Conservation (phyloP, 164 flowering plant species). For the Liriodendron chinense region DNA sequence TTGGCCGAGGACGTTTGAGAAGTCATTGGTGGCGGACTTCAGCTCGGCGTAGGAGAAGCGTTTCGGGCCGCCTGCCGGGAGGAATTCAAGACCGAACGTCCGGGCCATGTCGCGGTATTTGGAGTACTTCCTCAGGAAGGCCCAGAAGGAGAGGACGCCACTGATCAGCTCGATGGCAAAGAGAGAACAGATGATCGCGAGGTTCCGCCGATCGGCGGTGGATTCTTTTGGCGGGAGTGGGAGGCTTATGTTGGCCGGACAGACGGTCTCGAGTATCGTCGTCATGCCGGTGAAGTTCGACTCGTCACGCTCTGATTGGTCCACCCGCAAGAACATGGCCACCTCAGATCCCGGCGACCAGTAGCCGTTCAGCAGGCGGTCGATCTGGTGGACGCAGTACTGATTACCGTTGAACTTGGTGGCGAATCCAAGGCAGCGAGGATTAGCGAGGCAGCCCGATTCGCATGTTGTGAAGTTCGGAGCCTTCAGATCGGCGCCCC, state of each 20-base stretch:
- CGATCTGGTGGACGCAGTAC: slow-evolving; percentile 47
- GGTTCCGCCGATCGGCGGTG: slow-evolving; percentile 42
- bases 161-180: slow-evolving; percentile 60
- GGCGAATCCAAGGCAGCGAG: slow-evolving; percentile 49
- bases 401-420: slow-evolving; percentile 45
- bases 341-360: slow-evolving; percentile 64
- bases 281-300: slow-evolving; percentile 65
- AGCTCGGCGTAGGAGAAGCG: slow-evolving; percentile 62
- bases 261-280: slow-evolving; percentile 38
- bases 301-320: slow-evolving; percentile 27
- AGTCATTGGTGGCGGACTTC: slow-evolving; percentile 57
- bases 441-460: slow-evolving; percentile 24
- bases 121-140: slow-evolving; percentile 58
- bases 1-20: slow-evolving; percentile 50
- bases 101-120: slow-evolving; percentile 74
- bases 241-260: slow-evolving; percentile 53
- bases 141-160: slow-evolving; percentile 61
- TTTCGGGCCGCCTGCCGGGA: slow-evolving; percentile 72
- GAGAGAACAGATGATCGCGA: slow-evolving; percentile 45
- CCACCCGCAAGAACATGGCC: slow-evolving; percentile 50
- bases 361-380: slow-evolving; percentile 39
- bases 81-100: slow-evolving; percentile 61
- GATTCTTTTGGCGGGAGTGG: slow-evolving; percentile 53
- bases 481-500: slow-evolving; percentile 14
- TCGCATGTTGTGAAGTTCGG: slow-evolving; percentile 28